phyloP scores from a whole-genome alignment of 139 green algal genomes.

The Edaphochlamys debaryana region DNA sequence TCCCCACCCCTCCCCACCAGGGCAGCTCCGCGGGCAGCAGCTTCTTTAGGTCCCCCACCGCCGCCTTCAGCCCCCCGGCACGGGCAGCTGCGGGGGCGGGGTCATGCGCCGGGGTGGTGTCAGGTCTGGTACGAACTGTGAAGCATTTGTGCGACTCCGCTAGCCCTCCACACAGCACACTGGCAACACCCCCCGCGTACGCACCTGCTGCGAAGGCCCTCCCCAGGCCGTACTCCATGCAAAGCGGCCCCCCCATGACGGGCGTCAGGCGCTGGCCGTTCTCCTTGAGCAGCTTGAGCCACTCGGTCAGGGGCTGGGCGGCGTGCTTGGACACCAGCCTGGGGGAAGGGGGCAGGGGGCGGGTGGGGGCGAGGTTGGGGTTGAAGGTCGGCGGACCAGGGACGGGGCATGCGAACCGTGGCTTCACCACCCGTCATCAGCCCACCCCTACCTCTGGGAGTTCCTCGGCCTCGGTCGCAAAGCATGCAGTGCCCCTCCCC shows the following conservation, averaged over 20 bases:
- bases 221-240: constrained; percentile 15
- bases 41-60: constrained; percentile 2
- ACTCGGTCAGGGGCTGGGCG: constrained; percentile 22
- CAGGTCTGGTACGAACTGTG: too few relatives aligned
- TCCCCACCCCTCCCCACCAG: too few relatives aligned
- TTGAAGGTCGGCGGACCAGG: too few relatives aligned
- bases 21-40: constrained; percentile 22
- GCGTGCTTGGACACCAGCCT: neutral
- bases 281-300: constrained; percentile 4
- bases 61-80: neutral
- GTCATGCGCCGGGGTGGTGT: too few relatives aligned
- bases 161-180: neutral
- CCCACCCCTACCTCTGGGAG: too few relatives aligned
- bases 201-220: constrained; percentile 22
- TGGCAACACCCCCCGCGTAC: neutral
- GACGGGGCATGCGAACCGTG: too few relatives aligned
- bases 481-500: neutral
- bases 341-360: too few relatives aligned
- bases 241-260: constrained; percentile 4
- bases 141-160: too few relatives aligned
- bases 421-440: too few relatives aligned
- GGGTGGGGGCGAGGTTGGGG: too few relatives aligned
- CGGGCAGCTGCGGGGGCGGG: constrained; percentile 5
- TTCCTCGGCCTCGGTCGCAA: neutral
- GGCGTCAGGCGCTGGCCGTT: constrained; percentile 8